Evolutionary conservation across 768 basidiomycete genomes (phyloP).

Genomic region (Tricholomella constricta): DNA sequence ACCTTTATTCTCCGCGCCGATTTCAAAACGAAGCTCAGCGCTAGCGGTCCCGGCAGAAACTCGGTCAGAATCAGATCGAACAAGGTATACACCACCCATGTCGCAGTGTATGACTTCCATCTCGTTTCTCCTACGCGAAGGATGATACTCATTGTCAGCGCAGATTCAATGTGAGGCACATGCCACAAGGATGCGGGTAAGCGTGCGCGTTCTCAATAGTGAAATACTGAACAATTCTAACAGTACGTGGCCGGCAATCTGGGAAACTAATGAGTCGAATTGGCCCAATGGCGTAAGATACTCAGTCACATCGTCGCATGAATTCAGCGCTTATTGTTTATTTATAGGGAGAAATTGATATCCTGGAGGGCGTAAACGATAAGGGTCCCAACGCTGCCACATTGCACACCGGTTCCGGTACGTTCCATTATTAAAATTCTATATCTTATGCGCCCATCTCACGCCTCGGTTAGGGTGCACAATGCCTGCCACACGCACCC

Average conservation of each 20-base stretch:
- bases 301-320: constrained; percentile 37
- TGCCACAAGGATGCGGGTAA: constrained; percentile 57
- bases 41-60: constrained; percentile 52
- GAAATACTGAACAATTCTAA: not conserved
- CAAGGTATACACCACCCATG: constrained; percentile 53
- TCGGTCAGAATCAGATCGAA: constrained; percentile 56
- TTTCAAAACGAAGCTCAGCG: constrained; percentile 41
- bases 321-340: constrained; percentile 48
- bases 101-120: constrained; percentile 47
- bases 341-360: constrained; percentile 30
- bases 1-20: constrained; percentile 59
- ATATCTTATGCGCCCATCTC: not conserved
- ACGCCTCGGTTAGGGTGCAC: constrained; percentile 34
- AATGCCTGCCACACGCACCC: constrained; percentile 37
- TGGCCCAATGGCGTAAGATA: constrained; percentile 52
- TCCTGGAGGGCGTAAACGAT: constrained; percentile 62
- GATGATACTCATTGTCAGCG: not conserved
- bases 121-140: not conserved
- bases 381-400: constrained; percentile 50
- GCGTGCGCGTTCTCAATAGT: constrained; percentile 10
- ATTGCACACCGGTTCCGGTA: constrained; percentile 55
- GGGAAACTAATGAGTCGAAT: constrained; percentile 47
- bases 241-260: constrained; percentile 51
- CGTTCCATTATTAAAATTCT: constrained; percentile 1
- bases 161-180: constrained; percentile 46